These are phyloP conservation scores for Cunninghamia lanceolata DNA, from an alignment of 75 land plant genomes.

Conservation along the genomic window DNA sequence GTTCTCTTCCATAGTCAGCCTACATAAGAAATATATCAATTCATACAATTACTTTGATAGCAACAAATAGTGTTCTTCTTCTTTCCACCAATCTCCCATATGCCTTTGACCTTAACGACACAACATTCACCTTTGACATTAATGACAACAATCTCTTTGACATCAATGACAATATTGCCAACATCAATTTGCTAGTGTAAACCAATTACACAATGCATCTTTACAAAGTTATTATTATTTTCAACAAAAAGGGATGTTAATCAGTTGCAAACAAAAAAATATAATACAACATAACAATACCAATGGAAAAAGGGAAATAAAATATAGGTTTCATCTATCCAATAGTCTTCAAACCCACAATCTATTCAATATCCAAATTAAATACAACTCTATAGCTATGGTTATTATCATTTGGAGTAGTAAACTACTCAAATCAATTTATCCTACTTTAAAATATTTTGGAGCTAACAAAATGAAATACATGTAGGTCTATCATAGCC, in stretches of 20 bases:
- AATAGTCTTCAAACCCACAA: background rate
- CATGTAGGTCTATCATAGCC: constrained; percentile 42
- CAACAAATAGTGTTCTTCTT: too few species aligned
- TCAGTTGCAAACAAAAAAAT: background rate
- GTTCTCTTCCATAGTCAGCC: too few species aligned
- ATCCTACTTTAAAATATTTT: background rate
- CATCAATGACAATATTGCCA: too few species aligned
- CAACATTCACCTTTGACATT: too few species aligned
- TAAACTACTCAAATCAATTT: background rate
- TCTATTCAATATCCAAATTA: background rate
- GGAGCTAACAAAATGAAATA: background rate
- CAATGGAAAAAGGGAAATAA: background rate
- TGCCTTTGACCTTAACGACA: too few species aligned
- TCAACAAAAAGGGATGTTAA: background rate
- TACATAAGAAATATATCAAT: too few species aligned
- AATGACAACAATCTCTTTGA: too few species aligned
- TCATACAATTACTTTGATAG: too few species aligned
- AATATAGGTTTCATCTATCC: background rate
- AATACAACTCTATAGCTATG: background rate
- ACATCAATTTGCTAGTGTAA: constrained; percentile 4
- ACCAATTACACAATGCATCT: background rate
- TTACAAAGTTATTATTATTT: background rate
- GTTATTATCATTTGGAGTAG: background rate
- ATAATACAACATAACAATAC: background rate
- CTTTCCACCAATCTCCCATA: too few species aligned